Base-by-base conservation (phyloP, 805 yeast species). In the Candida xiaguanensis region DNA sequence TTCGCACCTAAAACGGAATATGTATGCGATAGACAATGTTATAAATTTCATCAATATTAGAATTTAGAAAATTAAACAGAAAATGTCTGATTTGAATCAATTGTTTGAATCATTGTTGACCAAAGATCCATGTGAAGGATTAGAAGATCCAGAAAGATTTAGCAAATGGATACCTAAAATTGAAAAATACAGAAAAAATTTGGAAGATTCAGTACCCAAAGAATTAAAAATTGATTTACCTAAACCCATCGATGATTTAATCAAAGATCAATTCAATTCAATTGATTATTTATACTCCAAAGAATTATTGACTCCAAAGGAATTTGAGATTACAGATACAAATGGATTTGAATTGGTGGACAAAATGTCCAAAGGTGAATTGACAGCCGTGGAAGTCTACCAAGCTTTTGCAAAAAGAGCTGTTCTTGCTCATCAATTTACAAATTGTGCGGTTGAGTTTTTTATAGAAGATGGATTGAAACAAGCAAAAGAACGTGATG, bases 401-500 rank as follows among this genome's bases (percentile, higher is more conserved):
- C 61, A 62, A 46, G 70, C 74, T 5, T 68, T 53, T 47, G 70
- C 68, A 23, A 65, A 63, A 43, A 59, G 72, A 50, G 68, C 64
- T 7, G 53, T 61, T 12, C 61, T 67, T 9, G 34, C 40, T 5
- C 71, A 66, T 38, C 72, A 67, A 44, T 61, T 66, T 49, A 63
- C 70, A 44, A 65, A 67, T 41, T 63, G 70, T 46, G 69, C 69
- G n/a, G 42, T 59, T 53, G 66, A 61, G 42, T 48, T 59, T 37
- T 78, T 82, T 50, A 63, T 77, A 23, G 77, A 75, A 8, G 40
- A 37, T 11, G 40, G 40, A 9, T 30, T 37, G 8, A 63, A 62
- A 41, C 63, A 70, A 38, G 88, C 88, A 3, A 55, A 67, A 46
- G 63, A 57, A 36, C 61, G 79, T 44, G 89, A 82, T 50, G 72